Conservation (phyloP, 176 grass and related monocot species). For the Eragrostis curvula region DNA sequence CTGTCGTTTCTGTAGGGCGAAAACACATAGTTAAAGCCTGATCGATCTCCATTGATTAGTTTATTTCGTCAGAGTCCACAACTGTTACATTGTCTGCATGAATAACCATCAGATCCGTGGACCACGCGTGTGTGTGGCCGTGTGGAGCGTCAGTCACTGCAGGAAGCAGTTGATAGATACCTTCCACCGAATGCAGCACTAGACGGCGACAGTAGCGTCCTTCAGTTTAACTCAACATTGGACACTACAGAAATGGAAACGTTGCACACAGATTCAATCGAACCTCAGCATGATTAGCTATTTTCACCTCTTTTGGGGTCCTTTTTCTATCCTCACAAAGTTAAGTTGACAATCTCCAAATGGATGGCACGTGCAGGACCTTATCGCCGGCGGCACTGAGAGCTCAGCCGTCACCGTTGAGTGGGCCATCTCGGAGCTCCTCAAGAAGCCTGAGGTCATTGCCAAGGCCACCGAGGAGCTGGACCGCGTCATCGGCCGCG, state of each 20-base stretch:
- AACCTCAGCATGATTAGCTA: background rate
- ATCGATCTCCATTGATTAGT: background rate
- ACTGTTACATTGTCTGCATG: background rate
- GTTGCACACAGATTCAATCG: background rate
- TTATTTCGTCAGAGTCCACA: background rate
- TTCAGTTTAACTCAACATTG: background rate
- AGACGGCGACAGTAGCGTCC: background rate
- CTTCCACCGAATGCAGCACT: background rate
- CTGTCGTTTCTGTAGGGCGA: background rate
- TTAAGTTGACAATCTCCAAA: background rate
- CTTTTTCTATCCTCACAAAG: too few relatives aligned
- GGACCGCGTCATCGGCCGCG: slow-evolving; percentile 58
- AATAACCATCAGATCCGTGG: background rate
- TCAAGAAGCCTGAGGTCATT: slow-evolving; percentile 56
- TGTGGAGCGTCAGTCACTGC: too few relatives aligned
- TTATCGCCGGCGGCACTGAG: slow-evolving; percentile 68
- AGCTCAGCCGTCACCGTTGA: slow-evolving; percentile 62
- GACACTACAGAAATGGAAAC: background rate
- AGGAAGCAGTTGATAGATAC: too few relatives aligned
- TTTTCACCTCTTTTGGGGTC: too few relatives aligned
- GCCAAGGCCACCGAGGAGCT: slow-evolving; percentile 66
- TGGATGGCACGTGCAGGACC: slow-evolving; percentile 40
- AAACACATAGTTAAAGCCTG: background rate
- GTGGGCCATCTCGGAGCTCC: slow-evolving; percentile 68
- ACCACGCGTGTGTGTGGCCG: too few relatives aligned